Evolutionary conservation across 1,284 basidiomycete species (phyloP).

Genomic region (Ustilago hordei): DNA sequence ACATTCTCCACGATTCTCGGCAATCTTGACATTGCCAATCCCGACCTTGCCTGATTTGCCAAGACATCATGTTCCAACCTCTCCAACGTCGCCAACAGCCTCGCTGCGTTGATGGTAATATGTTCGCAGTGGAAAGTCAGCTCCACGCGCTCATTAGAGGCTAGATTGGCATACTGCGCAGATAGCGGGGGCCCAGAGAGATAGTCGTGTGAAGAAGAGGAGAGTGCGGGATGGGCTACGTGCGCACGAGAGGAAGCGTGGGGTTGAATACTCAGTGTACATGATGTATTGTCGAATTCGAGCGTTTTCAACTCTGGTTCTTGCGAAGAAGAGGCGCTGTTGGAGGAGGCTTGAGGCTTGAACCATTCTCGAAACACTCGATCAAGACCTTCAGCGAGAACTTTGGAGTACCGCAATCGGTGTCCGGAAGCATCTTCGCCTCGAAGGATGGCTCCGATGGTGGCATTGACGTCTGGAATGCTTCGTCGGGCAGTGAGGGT

Average conservation of each 20-base stretch:
- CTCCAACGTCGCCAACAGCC: constrained; percentile 46
- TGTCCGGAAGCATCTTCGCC: constrained; percentile 21
- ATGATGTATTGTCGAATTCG: constrained; percentile 56
- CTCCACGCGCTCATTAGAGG: constrained; percentile 38
- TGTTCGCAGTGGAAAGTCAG: constrained; percentile 53
- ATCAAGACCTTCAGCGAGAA: constrained; percentile 56
- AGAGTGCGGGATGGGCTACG: constrained; percentile 45
- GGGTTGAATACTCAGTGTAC: constrained; percentile 52
- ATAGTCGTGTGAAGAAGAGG: constrained; percentile 47
- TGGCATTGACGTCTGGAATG: constrained; percentile 18
- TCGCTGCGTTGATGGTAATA: constrained; percentile 46
- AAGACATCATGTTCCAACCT: constrained; percentile 50
- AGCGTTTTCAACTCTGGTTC: constrained; percentile 24
- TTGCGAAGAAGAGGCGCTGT: neutral
- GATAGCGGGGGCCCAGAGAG: constrained; percentile 44
- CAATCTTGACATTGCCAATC: constrained; percentile 7
- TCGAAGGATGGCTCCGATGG: constrained; percentile 27
- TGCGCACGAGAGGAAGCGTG: constrained; percentile 32
- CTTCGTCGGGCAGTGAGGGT: constrained; percentile 39
- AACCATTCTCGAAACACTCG: constrained; percentile 61
- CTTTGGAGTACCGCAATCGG: constrained; percentile 49
- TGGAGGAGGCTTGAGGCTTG: constrained; percentile 7
- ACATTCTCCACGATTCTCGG: constrained; percentile 25
- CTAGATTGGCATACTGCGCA: constrained; percentile 27
- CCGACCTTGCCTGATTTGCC: constrained; percentile 23